A percentile compares a stretch with the other conserved stretches of the same genome.
Evolutionary conservation across 805 yeast species (phyloP).

Genomic region (Zygoascus biomembranicola): DNA sequence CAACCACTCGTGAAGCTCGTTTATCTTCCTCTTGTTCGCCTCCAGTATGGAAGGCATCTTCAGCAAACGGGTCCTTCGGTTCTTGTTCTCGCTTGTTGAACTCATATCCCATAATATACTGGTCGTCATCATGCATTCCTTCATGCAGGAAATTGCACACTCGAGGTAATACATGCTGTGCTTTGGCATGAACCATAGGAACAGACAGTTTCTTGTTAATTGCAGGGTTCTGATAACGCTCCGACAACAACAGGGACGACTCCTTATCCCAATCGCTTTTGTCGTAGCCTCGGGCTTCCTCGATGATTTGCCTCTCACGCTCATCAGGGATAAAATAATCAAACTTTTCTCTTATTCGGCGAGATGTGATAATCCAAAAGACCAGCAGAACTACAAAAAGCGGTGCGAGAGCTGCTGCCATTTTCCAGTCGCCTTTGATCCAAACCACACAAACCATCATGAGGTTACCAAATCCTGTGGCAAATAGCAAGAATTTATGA

Average conservation of each 20-base stretch:
- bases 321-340: constrained; percentile 16
- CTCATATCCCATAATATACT: not conserved
- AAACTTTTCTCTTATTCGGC: constrained; percentile 8
- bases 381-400: constrained; percentile 21
- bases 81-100: not conserved
- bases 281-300: not conserved
- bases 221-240: constrained; percentile 19
- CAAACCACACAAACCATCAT: constrained; percentile 30
- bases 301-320: constrained; percentile 13
- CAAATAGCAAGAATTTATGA: constrained; percentile 27
- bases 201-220: constrained; percentile 11
- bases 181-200: constrained; percentile 20
- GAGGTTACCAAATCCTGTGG: constrained; percentile 30
- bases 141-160: constrained; percentile 10
- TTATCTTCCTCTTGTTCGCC: not conserved
- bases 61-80: not conserved
- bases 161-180: constrained; percentile 8
- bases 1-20: not conserved
- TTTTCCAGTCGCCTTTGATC: constrained; percentile 29
- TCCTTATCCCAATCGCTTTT: not conserved
- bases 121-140: not conserved
- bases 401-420: constrained; percentile 28
- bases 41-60: not conserved
- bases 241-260: constrained; percentile 7
- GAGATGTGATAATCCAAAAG: constrained; percentile 21